Conservation (phyloP, 495 filamentous ascomycete genomes). For the Trichocladium antarcticum region DNA sequence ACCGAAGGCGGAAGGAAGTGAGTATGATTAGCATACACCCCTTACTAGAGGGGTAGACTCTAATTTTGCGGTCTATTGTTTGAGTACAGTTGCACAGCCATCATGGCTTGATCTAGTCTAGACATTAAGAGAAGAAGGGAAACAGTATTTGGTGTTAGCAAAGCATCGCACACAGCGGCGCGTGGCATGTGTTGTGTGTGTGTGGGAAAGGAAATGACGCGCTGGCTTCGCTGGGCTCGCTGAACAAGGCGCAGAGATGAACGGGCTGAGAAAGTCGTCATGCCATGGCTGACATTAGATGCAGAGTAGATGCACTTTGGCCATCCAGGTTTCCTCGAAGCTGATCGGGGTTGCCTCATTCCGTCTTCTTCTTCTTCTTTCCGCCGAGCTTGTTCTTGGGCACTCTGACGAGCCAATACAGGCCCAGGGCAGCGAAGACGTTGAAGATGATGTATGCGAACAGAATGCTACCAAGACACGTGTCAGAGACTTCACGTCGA, state of each 20-base stretch:
- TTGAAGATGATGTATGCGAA: constrained; percentile 73
- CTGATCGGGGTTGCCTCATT: background rate
- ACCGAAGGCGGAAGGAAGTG: too few relatives aligned
- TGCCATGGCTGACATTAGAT: constrained; percentile 1
- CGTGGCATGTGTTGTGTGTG: background rate
- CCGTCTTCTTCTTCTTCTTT: constrained; percentile 24
- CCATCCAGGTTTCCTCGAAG: background rate
- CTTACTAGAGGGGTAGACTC: background rate
- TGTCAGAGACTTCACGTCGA: too few relatives aligned
- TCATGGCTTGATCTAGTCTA: constrained; percentile 1
- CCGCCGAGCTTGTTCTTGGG: constrained; percentile 48
- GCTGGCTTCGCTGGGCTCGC: background rate
- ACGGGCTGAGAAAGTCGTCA: background rate
- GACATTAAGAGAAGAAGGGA: background rate
- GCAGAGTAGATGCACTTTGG: background rate
- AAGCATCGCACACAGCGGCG: background rate
- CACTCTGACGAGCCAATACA: constrained; percentile 74
- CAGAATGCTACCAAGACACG: constrained; percentile 27
- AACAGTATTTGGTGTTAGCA: background rate
- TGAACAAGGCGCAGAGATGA: background rate
- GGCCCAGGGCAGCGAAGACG: constrained; percentile 51
- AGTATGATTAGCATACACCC: background rate
- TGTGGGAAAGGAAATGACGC: background rate
- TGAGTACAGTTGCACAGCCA: background rate
- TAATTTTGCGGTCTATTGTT: background rate